A percentile compares a stretch with the other conserved stretches of the same genome.
Conservation (phyloP, 345 rosid species). For the Euphorbia tirucalli region DNA sequence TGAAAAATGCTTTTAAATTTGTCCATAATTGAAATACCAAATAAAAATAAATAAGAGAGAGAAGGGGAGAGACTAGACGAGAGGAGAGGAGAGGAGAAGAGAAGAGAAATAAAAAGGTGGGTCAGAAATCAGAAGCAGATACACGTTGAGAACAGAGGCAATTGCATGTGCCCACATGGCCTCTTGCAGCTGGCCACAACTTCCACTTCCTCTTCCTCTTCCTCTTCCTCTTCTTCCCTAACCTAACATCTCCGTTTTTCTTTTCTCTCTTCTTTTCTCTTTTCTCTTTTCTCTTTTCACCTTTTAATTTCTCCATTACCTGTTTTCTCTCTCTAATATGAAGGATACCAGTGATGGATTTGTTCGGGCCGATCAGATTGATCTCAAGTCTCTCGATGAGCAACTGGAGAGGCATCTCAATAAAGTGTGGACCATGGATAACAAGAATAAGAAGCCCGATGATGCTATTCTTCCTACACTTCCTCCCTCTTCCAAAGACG, state of each 20-base stretch:
- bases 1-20: too few relatives aligned
- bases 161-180: slow-evolving; percentile 30
- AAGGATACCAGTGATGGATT: slow-evolving; percentile 76
- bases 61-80: neutral
- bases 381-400: slow-evolving; percentile 91
- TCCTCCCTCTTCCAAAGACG: slow-evolving; percentile 8
- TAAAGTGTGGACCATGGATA: slow-evolving; percentile 62
- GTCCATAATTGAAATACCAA: too few relatives aligned
- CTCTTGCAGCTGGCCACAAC: slow-evolving; percentile 2
- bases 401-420: slow-evolving; percentile 84
- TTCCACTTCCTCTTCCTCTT: neutral
- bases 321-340: slow-evolving; percentile 23
- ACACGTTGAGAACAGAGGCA: slow-evolving; percentile 22
- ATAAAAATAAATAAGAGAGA: neutral
- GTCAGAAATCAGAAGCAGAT: slow-evolving; percentile 8
- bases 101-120: neutral
- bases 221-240: neutral
- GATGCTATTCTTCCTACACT: slow-evolving; percentile 2
- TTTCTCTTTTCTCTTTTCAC: neutral
- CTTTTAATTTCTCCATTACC: neutral
- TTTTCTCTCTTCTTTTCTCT: neutral
- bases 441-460: slow-evolving; percentile 46
- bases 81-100: neutral
- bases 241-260: neutral
- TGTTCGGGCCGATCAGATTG: slow-evolving; percentile 97